phyloP scores from a whole-genome alignment of 2,329 filamentous ascomycete genomes.

The Leptographium lundbergii region DNA sequence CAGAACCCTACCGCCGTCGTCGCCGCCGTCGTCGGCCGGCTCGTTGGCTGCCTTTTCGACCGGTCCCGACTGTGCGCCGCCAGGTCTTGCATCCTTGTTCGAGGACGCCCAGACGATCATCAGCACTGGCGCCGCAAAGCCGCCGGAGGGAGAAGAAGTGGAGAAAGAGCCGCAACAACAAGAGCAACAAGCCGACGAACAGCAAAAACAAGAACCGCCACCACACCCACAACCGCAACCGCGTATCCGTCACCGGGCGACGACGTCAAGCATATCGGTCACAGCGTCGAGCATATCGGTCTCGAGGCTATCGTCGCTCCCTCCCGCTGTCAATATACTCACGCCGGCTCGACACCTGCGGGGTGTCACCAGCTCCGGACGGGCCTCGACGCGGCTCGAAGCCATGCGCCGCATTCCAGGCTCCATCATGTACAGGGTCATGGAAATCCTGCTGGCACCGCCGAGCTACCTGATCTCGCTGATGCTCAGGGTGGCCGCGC shows the following conservation, averaged over 20 bases:
- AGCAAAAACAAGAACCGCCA: neutral
- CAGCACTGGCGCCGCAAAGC: neutral
- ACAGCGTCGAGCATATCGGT: conserved; percentile 26
- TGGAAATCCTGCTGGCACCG: conserved; percentile 65
- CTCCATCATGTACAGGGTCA: conserved; percentile 63
- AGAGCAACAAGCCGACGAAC: too few relatives aligned
- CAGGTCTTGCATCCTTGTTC: conserved; percentile 7
- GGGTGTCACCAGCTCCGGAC: conserved; percentile 6
- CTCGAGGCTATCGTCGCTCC: conserved; percentile 47
- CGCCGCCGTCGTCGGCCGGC: conserved; percentile 8
- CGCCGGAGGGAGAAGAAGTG: neutral
- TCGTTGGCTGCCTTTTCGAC: neutral
- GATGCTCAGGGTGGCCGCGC: conserved; percentile 70
- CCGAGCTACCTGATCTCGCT: conserved; percentile 65
- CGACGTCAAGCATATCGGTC: conserved; percentile 32
- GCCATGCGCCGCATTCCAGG: conserved; percentile 41
- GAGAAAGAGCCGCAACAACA: too few relatives aligned
- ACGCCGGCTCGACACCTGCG: conserved; percentile 20
- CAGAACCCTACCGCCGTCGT: conserved; percentile 2
- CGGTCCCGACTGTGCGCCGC: neutral
- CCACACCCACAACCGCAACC: conserved; percentile 13
- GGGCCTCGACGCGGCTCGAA: conserved; percentile 25
- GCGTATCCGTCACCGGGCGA: conserved; percentile 40
- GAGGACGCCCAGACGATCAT: conserved; percentile 6
- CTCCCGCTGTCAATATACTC: conserved; percentile 54